A percentile compares a stretch with the other conserved stretches of the same genome.
Conservation (phyloP, 257 asterid genomes). For the Petrea volubilis region DNA sequence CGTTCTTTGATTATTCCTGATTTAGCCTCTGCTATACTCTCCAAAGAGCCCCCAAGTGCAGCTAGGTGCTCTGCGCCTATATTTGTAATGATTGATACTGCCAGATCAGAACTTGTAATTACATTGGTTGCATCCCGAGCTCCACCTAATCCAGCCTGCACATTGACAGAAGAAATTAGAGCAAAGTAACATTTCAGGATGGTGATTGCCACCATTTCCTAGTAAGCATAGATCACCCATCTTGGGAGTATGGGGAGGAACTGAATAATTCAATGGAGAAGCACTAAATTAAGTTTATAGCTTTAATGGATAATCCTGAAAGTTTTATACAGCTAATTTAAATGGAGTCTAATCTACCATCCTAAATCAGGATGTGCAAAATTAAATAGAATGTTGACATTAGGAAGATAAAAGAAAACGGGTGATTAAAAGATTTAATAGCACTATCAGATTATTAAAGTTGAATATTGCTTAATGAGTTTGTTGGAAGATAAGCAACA, state of each 20-base stretch:
- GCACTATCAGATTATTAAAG: background rate
- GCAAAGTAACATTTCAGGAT: background rate
- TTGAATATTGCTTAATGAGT: background rate
- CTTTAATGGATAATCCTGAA: background rate
- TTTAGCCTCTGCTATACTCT: conserved; percentile 89
- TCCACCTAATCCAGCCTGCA: conserved; percentile 88
- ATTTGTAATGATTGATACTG: conserved; percentile 79
- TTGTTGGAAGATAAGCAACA: conserved; percentile 7
- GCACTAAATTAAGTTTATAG: background rate
- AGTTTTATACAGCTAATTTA: too few species aligned
- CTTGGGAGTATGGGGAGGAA: background rate
- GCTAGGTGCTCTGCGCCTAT: conserved; percentile 92
- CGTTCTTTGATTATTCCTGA: conserved; percentile 88
- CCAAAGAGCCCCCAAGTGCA: conserved; percentile 94
- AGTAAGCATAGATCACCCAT: background rate
- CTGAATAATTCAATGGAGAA: background rate
- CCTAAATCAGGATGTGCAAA: background rate
- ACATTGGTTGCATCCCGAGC: conserved; percentile 98
- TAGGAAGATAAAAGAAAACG: background rate
- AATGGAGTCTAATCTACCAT: background rate
- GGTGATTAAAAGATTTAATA: conserved; percentile 3
- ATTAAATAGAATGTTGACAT: background rate
- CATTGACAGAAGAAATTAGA: conserved; percentile 19
- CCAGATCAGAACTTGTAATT: conserved; percentile 61
- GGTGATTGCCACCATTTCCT: background rate